Evolutionary conservation across 345 rosid genomes (phyloP).

Genomic region (Acer saccharum): DNA sequence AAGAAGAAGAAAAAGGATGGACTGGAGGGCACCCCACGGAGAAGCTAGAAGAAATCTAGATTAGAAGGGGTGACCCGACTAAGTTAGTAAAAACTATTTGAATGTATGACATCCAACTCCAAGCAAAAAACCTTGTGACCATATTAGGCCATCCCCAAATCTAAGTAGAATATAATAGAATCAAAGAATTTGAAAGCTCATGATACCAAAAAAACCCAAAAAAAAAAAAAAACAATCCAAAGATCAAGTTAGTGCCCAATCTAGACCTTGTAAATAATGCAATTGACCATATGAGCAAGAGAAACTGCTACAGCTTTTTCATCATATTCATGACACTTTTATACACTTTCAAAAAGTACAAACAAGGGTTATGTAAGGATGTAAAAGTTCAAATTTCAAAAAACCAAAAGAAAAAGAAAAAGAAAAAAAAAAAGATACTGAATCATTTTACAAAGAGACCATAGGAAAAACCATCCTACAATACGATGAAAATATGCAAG

Average conservation of each 20-base stretch:
- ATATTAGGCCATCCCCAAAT: neutral
- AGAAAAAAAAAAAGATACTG: no score
- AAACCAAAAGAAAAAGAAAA: no score
- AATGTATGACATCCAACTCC: neutral
- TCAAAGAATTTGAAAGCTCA: neutral
- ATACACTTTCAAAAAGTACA: neutral
- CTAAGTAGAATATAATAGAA: neutral
- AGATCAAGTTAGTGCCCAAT: neutral
- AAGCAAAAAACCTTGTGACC: neutral
- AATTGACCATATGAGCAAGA: neutral
- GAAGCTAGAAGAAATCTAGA: no score
- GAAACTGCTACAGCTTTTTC: neutral
- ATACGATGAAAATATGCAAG: conserved; percentile 82
- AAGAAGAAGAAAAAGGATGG: no score
- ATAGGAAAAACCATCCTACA: no score
- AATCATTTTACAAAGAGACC: no score
- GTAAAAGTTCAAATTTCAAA: no score
- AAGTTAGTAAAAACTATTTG: no score
- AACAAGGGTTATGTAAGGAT: neutral
- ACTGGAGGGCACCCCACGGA: no score
- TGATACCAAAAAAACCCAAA: neutral
- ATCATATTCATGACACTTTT: neutral
- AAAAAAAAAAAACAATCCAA: neutral
- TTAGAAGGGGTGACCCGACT: no score
- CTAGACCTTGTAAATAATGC: neutral